Evolutionary conservation across 805 yeast species (phyloP).

Genomic region (Tetrapisispora iriomotensis): DNA sequence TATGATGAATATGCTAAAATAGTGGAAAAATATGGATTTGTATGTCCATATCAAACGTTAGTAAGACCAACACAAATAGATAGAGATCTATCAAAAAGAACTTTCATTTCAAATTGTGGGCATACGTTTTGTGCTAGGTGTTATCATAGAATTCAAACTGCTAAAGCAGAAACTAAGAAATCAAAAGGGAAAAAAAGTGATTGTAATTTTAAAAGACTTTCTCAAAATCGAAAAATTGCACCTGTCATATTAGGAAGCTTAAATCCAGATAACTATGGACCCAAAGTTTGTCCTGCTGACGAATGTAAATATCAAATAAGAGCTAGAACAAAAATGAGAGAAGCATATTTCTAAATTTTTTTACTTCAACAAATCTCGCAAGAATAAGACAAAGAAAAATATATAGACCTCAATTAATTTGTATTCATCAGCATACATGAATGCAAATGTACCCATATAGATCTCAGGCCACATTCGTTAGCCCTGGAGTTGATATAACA

Average conservation of each 20-base stretch:
- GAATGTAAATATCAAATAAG: constrained; percentile 39
- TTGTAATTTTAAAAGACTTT: constrained; percentile 6
- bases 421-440: not conserved
- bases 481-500: too few relatives aligned
- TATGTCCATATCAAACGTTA: constrained; percentile 59
- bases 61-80: constrained; percentile 44
- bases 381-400: not conserved
- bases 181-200: constrained; percentile 18
- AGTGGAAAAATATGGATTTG: constrained; percentile 29
- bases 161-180: constrained; percentile 17
- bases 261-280: constrained; percentile 42
- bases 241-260: constrained; percentile 20
- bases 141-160: constrained; percentile 51
- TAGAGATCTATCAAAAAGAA: constrained; percentile 49
- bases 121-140: constrained; percentile 85
- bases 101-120: constrained; percentile 65
- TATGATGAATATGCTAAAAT: constrained; percentile 23
- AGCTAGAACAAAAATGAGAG: constrained; percentile 43
- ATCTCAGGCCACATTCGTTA: too few relatives aligned
- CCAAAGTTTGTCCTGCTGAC: constrained; percentile 46
- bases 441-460: too few relatives aligned
- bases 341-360: constrained; percentile 33
- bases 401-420: not conserved
- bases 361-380: too few relatives aligned
- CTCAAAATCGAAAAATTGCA: not conserved